Evolutionary conservation across 1,284 basidiomycete species (phyloP), one percentile per base, ranked within the genome.

Genomic region (Xerocomus minutiporus): DNA sequence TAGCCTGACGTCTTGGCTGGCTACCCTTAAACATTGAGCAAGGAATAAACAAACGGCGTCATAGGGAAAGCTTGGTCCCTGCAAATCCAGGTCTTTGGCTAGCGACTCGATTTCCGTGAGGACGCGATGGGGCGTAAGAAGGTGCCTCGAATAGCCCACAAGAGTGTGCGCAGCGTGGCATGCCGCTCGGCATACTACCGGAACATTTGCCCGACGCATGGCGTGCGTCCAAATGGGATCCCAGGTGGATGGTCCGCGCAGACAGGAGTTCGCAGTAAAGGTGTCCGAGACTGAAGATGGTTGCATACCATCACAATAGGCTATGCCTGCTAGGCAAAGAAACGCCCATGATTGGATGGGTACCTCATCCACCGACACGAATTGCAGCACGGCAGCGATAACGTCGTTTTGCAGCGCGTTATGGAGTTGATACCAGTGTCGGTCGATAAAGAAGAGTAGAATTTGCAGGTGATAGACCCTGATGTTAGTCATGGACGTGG

Each of bases 41-140:
- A 97, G 75, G 65, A 97, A 89, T 46, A 76, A 73, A 72, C 93
- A 95, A 25, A 94, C 88, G 1, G 93, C 83, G 62, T 98, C 95
- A 60, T 80, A 87, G 0, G 92, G 89, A 58, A 81, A 84, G 2
- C 83, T 73, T 1, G 94, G 93, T 0, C 93, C 93, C 69, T 96
- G 93, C 13, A 95, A 79, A 59, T 92, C 86, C 51, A 97, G 73
- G 59, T 93, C 88, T 57, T 84, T 85, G 1, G 85, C 77, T 45
- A 97, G 72, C 0, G 75, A 73, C 63, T 93, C 88, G 44, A 97
- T 81, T 63, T 93, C 90, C 1, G 73, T 64, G 11, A 88, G 71
- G 35, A 87, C 70, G 4, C 76, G 77, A 11, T 82, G 79, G 9
- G 76, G 68, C 1, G 82, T 75, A 31, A 95, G 71, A 23, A 75